Evolutionary conservation across 208 protist genomes (phyloP).

Genomic region (Trichomonas gallinae): DNA sequence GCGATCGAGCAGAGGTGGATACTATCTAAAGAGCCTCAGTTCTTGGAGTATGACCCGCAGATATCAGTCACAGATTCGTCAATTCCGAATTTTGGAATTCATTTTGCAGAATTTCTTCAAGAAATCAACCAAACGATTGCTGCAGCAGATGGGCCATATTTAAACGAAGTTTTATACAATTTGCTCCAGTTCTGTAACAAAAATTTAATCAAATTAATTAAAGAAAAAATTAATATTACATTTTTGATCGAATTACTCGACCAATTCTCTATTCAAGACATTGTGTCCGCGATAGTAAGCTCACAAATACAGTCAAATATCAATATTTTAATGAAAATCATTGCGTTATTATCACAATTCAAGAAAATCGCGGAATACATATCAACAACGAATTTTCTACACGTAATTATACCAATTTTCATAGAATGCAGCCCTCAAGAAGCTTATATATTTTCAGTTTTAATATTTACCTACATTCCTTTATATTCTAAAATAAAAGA

Average conservation of each 20-base stretch:
- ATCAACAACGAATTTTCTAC: background rate
- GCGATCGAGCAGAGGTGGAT: background rate
- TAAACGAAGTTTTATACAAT: background rate
- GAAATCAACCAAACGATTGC: background rate
- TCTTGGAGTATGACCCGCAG: background rate
- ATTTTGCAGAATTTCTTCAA: background rate
- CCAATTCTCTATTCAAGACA: background rate
- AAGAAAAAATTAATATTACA: background rate
- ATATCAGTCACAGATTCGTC: background rate
- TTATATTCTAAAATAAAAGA: background rate
- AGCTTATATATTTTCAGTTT: background rate
- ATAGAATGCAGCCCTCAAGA: background rate
- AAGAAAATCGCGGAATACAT: background rate
- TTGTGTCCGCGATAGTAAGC: background rate
- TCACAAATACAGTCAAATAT: background rate
- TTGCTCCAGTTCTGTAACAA: background rate
- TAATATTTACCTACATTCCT: background rate
- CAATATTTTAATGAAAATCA: background rate
- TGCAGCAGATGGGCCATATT: background rate
- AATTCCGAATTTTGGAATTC: background rate
- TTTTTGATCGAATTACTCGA: background rate
- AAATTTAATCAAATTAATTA: background rate
- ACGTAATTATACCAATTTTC: background rate
- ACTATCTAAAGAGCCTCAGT: background rate
- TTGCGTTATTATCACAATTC: background rate